A percentile compares a stretch with the other conserved stretches of the same genome.
phyloP scores from a whole-genome alignment of 306 rosid species.

The Citrullus colocynthis region DNA sequence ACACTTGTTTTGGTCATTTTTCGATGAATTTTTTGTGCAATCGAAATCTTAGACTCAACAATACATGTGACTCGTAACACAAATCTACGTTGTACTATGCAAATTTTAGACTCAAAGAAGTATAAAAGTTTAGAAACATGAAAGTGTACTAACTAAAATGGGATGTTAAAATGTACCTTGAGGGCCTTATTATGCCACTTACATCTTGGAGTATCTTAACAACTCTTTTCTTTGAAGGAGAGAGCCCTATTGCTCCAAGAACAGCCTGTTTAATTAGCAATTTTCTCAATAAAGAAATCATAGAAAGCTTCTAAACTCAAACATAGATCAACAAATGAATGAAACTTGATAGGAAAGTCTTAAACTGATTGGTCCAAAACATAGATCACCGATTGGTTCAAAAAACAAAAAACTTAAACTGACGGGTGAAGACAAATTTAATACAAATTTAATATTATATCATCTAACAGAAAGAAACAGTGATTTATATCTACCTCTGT shows the following conservation, averaged over 20 bases:
- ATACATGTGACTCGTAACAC: too few species aligned
- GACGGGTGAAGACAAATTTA: too few species aligned
- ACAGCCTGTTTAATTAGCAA: constrained; percentile 16
- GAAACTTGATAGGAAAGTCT: too few species aligned
- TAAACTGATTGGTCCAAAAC: too few species aligned
- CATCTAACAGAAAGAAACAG: neutral
- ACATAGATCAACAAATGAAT: neutral
- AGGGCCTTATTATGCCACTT: constrained; percentile 54
- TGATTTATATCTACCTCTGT: constrained; percentile 27
- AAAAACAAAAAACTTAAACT: too few species aligned
- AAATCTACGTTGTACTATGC: too few species aligned
- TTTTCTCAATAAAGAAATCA: neutral
- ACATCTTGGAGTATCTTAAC: constrained; percentile 58
- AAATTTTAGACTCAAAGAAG: neutral
- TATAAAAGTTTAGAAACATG: neutral
- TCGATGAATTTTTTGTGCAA: neutral
- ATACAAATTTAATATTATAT: too few species aligned
- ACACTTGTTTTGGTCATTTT: neutral
- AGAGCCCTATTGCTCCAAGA: constrained; percentile 39
- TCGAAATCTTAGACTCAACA: too few species aligned
- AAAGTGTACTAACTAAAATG: neutral
- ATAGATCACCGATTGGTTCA: too few species aligned
- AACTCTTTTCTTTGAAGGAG: constrained; percentile 50
- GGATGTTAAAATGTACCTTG: constrained; percentile 31
- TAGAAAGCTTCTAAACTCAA: neutral